Evolutionary conservation across 805 yeast species (phyloP).

Genomic region (Cyberlindnera petersonii): DNA sequence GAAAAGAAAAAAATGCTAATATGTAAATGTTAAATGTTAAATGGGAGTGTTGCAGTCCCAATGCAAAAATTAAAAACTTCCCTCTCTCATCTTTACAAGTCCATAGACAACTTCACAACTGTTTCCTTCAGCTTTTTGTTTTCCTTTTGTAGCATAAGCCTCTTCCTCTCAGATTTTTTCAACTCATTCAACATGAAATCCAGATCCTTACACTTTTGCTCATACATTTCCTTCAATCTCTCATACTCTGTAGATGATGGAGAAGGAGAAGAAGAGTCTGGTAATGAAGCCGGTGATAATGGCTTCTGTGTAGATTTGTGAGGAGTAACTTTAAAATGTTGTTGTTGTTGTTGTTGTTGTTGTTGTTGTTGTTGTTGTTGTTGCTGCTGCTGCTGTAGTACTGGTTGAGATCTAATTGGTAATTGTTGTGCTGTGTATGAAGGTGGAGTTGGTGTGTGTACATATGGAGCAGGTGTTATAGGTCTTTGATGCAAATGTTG

Average conservation of each 20-base stretch:
- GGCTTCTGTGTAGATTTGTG: too few species aligned
- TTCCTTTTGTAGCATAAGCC: slow-evolving; percentile 34
- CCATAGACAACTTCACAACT: slow-evolving; percentile 22
- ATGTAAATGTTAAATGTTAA: too few species aligned
- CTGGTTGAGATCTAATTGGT: not conserved
- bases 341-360: not conserved
- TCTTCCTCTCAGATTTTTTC: slow-evolving; percentile 35
- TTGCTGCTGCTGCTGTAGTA: not conserved
- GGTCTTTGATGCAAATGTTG: too few species aligned
- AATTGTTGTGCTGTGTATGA: not conserved
- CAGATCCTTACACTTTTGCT: slow-evolving; percentile 31
- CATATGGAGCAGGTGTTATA: not conserved
- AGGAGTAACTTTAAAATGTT: too few species aligned
- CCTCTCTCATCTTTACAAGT: slow-evolving; percentile 5
- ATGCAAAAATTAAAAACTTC: not conserved
- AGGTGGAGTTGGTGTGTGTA: not conserved
- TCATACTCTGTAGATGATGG: slow-evolving; percentile 9
- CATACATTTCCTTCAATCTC: slow-evolving; percentile 31
- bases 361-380: not conserved
- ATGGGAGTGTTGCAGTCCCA: not conserved
- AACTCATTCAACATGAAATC: slow-evolving; percentile 31
- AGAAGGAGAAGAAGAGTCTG: slow-evolving; percentile 25
- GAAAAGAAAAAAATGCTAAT: not conserved
- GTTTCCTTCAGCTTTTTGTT: slow-evolving; percentile 33
- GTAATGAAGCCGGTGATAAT: slow-evolving; percentile 35